phyloP scores from a whole-genome alignment of 2,329 filamentous ascomycete species.

The Purpureocillium lavendulum region DNA sequence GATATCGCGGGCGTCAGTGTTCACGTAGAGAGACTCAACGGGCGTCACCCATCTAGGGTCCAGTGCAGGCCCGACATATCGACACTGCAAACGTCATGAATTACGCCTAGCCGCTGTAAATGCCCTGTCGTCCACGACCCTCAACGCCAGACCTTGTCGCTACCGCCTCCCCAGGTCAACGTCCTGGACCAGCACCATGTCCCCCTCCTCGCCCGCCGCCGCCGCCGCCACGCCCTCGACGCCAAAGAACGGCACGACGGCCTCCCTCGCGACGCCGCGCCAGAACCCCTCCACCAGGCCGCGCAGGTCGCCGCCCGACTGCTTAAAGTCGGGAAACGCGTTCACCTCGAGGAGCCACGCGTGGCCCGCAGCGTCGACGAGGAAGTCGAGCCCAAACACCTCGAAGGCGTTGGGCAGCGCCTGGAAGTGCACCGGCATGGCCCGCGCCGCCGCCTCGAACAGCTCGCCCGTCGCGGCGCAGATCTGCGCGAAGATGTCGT shows the following conservation, averaged over 20 bases:
- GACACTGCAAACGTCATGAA: no score
- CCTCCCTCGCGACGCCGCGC: constrained; percentile 60
- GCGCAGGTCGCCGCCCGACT: constrained; percentile 77
- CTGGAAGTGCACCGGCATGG: constrained; percentile 88
- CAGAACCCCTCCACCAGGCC: constrained; percentile 70
- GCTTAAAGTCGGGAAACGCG: constrained; percentile 90
- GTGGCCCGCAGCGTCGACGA: constrained; percentile 58
- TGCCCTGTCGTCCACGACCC: no score
- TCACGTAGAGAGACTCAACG: no score
- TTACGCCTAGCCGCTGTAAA: no score
- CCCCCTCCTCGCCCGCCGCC: constrained; percentile 19
- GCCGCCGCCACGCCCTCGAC: constrained; percentile 6
- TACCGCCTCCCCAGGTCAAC: constrained; percentile 43
- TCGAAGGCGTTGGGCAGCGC: constrained; percentile 84
- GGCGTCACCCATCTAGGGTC: no score
- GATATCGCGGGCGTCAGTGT: no score
- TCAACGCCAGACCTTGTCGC: neutral
- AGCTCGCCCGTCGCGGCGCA: constrained; percentile 63
- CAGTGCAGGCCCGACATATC: no score
- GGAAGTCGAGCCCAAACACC: constrained; percentile 82
- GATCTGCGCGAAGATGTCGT: constrained; percentile 64
- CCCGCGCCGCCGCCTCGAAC: constrained; percentile 78
- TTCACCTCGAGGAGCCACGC: constrained; percentile 87
- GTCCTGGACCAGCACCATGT: constrained; percentile 44
- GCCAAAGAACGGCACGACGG: constrained; percentile 50